Conservation (phyloP, 768 basidiomycete genomes). For the Naganishia vishniacii region DNA sequence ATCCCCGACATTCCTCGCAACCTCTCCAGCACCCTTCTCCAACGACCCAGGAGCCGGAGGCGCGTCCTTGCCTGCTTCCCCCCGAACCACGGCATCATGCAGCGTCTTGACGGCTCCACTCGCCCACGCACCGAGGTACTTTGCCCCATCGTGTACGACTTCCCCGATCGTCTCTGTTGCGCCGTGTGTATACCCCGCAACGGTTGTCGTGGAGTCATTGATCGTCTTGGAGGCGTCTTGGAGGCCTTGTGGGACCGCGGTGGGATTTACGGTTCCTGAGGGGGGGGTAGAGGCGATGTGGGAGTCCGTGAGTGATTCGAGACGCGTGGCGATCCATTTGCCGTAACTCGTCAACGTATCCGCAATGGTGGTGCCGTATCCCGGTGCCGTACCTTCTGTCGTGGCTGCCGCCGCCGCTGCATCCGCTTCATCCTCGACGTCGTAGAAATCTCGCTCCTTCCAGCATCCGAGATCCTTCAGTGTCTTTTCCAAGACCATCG, state of each 20-base stretch:
- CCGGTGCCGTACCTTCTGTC: too few species aligned
- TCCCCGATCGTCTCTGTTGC: constrained; percentile 31
- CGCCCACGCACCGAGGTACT: constrained; percentile 28
- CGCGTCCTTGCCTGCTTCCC: too few species aligned
- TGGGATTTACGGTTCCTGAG: background rate
- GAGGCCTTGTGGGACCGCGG: background rate
- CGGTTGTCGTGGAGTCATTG: constrained; percentile 19
- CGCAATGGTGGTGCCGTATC: constrained; percentile 20
- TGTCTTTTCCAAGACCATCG: constrained; percentile 32
- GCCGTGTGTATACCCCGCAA: constrained; percentile 32
- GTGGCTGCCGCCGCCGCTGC: background rate
- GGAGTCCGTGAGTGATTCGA: constrained; percentile 14
- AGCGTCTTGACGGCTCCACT: constrained; percentile 1
- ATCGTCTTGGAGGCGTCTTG: constrained; percentile 17
- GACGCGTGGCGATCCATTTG: background rate
- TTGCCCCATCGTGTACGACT: constrained; percentile 37
- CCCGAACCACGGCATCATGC: constrained; percentile 23
- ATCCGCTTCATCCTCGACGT: constrained; percentile 31
- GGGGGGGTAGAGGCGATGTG: background rate
- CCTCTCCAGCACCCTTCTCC: constrained; percentile 27
- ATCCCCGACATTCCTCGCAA: constrained; percentile 32
- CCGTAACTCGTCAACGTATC: constrained; percentile 18
- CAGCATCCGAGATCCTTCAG: constrained; percentile 41
- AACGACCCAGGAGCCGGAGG: constrained; percentile 1
- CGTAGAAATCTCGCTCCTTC: constrained; percentile 45